Percentiles rank a stretch among this genome's conserved stretches.
These are phyloP conservation scores for Hypoxylon trugodes DNA, from an alignment of 495 filamentous ascomycete species.

Conservation along the genomic window DNA sequence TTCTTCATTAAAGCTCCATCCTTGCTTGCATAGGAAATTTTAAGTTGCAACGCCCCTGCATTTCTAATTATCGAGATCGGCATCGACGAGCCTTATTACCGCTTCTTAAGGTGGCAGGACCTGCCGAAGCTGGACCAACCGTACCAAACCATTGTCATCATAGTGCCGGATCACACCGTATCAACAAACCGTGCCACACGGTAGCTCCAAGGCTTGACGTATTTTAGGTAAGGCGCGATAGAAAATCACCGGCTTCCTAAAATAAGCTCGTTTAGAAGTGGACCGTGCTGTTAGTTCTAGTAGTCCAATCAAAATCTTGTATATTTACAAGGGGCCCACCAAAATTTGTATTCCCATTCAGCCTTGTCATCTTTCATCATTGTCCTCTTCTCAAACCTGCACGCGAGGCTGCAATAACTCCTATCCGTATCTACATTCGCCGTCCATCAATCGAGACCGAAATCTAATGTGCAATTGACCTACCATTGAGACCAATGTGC, in stretches of 20 bases:
- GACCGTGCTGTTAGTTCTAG: not conserved
- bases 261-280: slow-evolving; percentile 2
- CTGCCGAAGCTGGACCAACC: too few species aligned
- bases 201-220: not conserved
- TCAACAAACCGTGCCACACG: not conserved
- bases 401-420: slow-evolving; percentile 29
- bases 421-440: not conserved
- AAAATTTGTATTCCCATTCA: slow-evolving; percentile 23
- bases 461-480: not conserved
- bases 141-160: not conserved
- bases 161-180: slow-evolving; percentile 4
- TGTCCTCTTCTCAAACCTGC: slow-evolving; percentile 6
- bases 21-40: slow-evolving; percentile 20
- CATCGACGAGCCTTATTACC: slow-evolving; percentile 3
- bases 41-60: slow-evolving; percentile 20
- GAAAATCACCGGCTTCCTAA: slow-evolving; percentile 15
- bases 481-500: not conserved
- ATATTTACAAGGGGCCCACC: slow-evolving; percentile 6
- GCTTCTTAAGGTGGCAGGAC: slow-evolving; percentile 8
- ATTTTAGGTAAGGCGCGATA: slow-evolving; percentile 1
- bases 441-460: not conserved
- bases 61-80: slow-evolving; percentile 23
- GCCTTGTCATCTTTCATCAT: slow-evolving; percentile 21
- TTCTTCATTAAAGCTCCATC: slow-evolving; percentile 19
- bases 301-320: slow-evolving; percentile 15